Evolutionary conservation across 75 land plant species (phyloP), one percentile per base, ranked within the genome.

Genomic region (Azolla pinnata): DNA sequence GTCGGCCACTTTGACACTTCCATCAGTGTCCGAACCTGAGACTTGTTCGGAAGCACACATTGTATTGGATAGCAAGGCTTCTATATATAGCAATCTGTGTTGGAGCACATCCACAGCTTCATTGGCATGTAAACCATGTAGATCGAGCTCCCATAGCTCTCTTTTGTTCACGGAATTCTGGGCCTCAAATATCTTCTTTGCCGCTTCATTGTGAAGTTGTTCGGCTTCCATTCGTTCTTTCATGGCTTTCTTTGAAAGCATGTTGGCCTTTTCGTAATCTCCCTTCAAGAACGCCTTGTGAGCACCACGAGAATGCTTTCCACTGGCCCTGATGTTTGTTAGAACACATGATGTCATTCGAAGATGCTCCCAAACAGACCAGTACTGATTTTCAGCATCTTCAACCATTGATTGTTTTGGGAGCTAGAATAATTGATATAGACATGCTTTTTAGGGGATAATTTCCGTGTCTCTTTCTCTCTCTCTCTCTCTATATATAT

Each of bases 101-200:
- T 68, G 64, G 4, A 68, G 57, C n/a, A 31, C 71, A 26, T 16
- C 34, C 1, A 68, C 65, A n/a, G 71, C 71, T 56, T 68, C 71
- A 8, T 31, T 19, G 24, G 46, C 57, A 33, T 68, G 71, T 16
- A 68, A 44, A 3, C 71, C 71, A 38, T 68, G 71, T 14, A 68
- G 48, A 33, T 68, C 71, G 1, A 68, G 55, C n/a, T 51, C 19
- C 71, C 71, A 68, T 38, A 54, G 9, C 53, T 68, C 56, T 24
- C n/a, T 33, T 32, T 38, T 16, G 35, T 42, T 2, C 25, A 25
- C 54, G 7, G 28, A 14, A 52, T 68, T 68, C 23, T 54, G 61
- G 26, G 57, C 44, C n/a, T 16, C 21, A 20, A 68, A 44, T 53
- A 68, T 68, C 54, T 68, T 33, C 23, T 34, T 50, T 14, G 71